Evolutionary conservation across 371 early-diverging fungal genomes (phyloP), one percentile per base, ranked within the genome.

Genomic region (Thermomucor indicae-seudaticae): DNA sequence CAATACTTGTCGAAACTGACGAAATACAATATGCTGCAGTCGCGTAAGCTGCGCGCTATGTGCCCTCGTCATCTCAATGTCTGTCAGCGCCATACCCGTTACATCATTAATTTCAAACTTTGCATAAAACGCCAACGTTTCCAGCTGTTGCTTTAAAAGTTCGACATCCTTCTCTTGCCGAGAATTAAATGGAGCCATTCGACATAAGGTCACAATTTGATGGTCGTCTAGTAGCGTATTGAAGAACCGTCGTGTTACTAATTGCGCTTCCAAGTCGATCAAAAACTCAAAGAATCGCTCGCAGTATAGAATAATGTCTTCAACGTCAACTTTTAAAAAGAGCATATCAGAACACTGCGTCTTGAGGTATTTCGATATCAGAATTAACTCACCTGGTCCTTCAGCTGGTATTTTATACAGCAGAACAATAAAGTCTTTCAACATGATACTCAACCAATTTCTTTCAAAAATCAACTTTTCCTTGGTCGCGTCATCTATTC

Each of bases 221-320:
- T 88, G 89, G 56, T 96, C 97, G 14, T 84, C 76, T 23, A 97
- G 50, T 6, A 97, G 49, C 1, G 83, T 74, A 53, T 89, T 85
- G 55, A 96, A 80, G 57, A 80, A 93, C 43, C 97, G 84, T 27
- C 97, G 85, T 0, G 97, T 96, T 2, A 95, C 87, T 27, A 96
- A 64, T 67, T 95, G 97, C 14, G 90, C 74, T 56, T 85, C 84
- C 20, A 97, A 64, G 55, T 89, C 92, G 17, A 91, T 85, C 41
- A 97, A 55, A 27, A 97, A 75, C 61, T 96, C 95, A 23, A 95
- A 49, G 48, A 85, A 81, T 12, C 91, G 80, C 43, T 87, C 88
- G 51, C 80, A 76, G 47, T 85, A 92, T 20, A 64, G 62, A 23
- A 85, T 59, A 4, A 76, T 46, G 12, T 86, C 78, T 37, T 53